phyloP scores from a whole-genome alignment of 139 green algal species.

The Diplosphaera chodatii region DNA sequence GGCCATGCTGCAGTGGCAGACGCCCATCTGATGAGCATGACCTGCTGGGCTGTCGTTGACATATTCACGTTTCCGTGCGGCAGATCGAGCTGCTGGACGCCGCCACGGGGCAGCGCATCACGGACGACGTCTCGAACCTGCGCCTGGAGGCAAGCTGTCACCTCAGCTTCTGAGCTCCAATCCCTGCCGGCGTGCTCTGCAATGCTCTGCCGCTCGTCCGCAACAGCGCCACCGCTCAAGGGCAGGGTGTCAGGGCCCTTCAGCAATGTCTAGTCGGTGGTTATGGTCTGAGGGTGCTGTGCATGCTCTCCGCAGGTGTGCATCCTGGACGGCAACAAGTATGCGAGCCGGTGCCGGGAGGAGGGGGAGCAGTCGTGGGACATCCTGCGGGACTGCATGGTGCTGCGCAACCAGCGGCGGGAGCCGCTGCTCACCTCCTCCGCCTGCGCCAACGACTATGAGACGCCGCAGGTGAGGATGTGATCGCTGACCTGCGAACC shows the following conservation, averaged over 20 bases:
- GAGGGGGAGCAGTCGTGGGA: slow-evolving; percentile 20
- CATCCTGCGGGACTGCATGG: slow-evolving; percentile 23
- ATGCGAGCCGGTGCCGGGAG: slow-evolving; percentile 13
- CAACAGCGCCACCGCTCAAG: no score
- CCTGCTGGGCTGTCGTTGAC: no score
- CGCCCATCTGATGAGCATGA: no score
- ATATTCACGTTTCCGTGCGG: no score
- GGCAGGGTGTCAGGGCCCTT: no score
- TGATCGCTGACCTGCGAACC: no score
- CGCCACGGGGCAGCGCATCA: slow-evolving; percentile 8
- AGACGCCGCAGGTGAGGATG: slow-evolving; percentile 7
- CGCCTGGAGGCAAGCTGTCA: slow-evolving; percentile 7
- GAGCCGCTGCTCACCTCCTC: slow-evolving; percentile 20
- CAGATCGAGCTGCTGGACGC: slow-evolving; percentile 19
- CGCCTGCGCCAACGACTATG: slow-evolving; percentile 1
- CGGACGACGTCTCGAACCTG: slow-evolving; percentile 2
- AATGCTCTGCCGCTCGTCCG: no score
- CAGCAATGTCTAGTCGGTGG: no score
- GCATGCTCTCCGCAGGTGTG: neutral
- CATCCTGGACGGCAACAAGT: slow-evolving; percentile 32
- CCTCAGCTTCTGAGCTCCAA: no score
- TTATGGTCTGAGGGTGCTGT: no score
- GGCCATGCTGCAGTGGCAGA: no score
- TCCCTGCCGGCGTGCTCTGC: no score
- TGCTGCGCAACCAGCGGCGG: slow-evolving; percentile 23